Conservation (phyloP, 139 green algal species). For the Ettlia oleoabundans region DNA sequence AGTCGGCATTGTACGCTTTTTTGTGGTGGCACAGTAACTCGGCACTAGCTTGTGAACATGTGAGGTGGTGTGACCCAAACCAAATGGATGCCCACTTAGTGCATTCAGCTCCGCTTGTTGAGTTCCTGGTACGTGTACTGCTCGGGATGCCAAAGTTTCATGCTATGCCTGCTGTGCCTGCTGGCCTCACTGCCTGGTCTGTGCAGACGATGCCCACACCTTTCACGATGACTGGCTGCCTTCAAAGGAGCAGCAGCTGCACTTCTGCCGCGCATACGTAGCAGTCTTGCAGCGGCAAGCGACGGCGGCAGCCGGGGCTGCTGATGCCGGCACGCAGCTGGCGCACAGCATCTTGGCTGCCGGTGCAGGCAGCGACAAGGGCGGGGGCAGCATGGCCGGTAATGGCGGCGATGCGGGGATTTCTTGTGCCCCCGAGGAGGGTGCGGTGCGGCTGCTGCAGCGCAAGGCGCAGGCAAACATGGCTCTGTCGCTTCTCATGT, state of each 20-base stretch:
- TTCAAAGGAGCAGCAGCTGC: conserved; percentile 41
- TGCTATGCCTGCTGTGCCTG: no score
- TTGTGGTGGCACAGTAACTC: no score
- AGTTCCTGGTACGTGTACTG: no score
- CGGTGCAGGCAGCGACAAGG: not conserved
- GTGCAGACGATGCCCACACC: conserved; percentile 19
- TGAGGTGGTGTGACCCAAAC: no score
- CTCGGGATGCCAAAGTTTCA: no score
- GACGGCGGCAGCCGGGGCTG: not conserved
- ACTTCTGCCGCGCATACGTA: conserved; percentile 56
- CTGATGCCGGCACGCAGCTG: not conserved
- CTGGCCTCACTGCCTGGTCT: not conserved
- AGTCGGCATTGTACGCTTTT: no score
- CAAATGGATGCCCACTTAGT: no score
- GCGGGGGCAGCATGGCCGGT: not conserved
- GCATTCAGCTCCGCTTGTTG: no score
- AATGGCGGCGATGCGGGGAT: not conserved
- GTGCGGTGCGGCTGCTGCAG: not conserved
- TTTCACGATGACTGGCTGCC: conserved; percentile 66
- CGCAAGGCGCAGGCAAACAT: conserved; percentile 46
- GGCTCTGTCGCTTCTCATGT: conserved; percentile 63
- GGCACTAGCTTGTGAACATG: no score
- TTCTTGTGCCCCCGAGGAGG: not conserved
- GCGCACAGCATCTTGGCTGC: not conserved
- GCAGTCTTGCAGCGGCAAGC: conserved; percentile 12